Evolutionary conservation across 495 filamentous ascomycete genomes (phyloP).

Genomic region (Aspergillus nanangensis): DNA sequence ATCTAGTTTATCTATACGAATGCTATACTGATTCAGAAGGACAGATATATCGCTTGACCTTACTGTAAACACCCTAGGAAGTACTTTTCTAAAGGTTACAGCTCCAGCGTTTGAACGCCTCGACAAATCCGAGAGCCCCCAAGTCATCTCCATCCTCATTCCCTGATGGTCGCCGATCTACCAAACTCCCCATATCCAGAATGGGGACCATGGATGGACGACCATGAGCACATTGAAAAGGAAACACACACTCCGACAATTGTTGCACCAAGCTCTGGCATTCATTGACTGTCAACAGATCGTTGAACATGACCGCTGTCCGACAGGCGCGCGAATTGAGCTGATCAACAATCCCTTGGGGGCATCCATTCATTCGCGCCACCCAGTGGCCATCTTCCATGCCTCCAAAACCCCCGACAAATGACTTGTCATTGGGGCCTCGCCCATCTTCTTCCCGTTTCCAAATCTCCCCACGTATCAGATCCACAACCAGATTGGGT

Average conservation of each 20-base stretch:
- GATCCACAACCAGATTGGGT: constrained; percentile 59
- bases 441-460: constrained; percentile 35
- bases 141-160: neutral
- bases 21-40: too few species aligned
- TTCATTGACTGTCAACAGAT: constrained; percentile 59
- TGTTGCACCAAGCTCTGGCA: constrained; percentile 59
- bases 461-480: constrained; percentile 76
- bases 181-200: constrained; percentile 49
- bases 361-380: constrained; percentile 58
- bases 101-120: constrained; percentile 17
- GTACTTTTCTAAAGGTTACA: too few species aligned
- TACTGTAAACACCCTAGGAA: too few species aligned
- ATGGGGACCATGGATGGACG: constrained; percentile 74
- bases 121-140: constrained; percentile 6
- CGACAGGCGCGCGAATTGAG: constrained; percentile 88
- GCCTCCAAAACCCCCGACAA: constrained; percentile 5
- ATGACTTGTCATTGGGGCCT: too few species aligned
- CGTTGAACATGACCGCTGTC: constrained; percentile 97
- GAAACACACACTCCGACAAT: constrained; percentile 69
- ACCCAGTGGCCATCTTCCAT: constrained; percentile 43
- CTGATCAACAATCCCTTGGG: constrained; percentile 75
- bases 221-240: constrained; percentile 91
- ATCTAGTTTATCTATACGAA: too few species aligned
- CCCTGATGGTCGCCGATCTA: neutral
- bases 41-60: too few species aligned